phyloP scores from a whole-genome alignment of 2,329 filamentous ascomycete species.

The Diaporthe nobilis region DNA sequence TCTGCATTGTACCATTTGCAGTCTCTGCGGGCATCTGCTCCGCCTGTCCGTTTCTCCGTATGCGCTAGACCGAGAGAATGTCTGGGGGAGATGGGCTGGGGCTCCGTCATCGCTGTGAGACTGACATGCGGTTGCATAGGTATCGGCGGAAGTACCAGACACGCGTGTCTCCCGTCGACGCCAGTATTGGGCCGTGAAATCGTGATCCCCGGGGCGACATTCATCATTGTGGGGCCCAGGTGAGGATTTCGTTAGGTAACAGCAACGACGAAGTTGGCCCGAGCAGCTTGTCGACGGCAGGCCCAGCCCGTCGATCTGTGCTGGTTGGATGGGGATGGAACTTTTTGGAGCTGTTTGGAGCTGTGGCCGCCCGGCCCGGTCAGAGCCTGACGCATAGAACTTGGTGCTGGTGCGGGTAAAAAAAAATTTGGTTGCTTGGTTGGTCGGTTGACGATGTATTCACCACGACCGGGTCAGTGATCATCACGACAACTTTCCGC shows the following conservation, averaged over 20 bases:
- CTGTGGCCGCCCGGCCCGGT: constrained; percentile 22
- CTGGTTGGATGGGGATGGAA: constrained; percentile 15
- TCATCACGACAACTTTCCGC: constrained; percentile 7
- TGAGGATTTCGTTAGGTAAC: constrained; percentile 29
- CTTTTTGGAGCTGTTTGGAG: constrained; percentile 18
- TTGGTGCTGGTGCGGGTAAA: neutral
- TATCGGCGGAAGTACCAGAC: constrained; percentile 16
- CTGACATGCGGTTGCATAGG: constrained; percentile 25
- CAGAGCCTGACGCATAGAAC: constrained; percentile 29
- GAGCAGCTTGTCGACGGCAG: constrained; percentile 33
- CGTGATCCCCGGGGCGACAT: constrained; percentile 30
- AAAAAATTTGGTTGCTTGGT: neutral
- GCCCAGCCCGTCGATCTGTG: constrained; percentile 32
- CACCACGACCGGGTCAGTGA: constrained; percentile 32
- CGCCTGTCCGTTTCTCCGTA: neutral
- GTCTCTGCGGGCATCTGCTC: neutral
- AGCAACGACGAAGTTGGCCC: constrained; percentile 13
- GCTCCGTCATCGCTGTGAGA: constrained; percentile 22
- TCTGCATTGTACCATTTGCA: neutral
- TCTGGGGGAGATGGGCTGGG: constrained; percentile 12
- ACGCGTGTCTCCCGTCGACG: constrained; percentile 11
- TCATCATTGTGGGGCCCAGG: constrained; percentile 12
- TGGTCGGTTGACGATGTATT: constrained; percentile 9
- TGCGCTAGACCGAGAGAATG: neutral
- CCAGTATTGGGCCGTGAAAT: constrained; percentile 29